phyloP scores from a whole-genome alignment of 495 filamentous ascomycete species.

The Daldinia bambusicola region DNA sequence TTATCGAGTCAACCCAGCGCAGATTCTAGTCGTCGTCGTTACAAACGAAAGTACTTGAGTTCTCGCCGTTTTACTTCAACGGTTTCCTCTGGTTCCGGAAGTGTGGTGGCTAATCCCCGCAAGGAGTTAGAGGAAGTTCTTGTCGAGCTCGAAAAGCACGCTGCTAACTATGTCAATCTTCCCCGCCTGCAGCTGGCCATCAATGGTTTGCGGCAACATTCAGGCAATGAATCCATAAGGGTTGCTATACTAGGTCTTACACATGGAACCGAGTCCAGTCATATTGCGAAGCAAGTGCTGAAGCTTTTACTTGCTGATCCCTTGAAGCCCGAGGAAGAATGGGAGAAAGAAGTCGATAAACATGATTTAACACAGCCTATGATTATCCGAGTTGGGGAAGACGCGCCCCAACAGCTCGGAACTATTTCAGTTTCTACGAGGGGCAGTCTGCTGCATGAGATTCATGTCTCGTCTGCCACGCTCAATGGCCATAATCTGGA shows the following conservation, averaged over 20 bases:
- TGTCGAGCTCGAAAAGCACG: constrained; percentile 67
- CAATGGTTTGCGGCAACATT: constrained; percentile 74
- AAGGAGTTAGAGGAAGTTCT: constrained; percentile 70
- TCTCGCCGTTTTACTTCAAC: constrained; percentile 33
- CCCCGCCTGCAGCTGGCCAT: constrained; percentile 83
- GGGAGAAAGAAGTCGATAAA: constrained; percentile 75
- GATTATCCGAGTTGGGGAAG: constrained; percentile 56
- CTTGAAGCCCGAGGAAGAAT: constrained; percentile 67
- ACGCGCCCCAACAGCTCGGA: constrained; percentile 29
- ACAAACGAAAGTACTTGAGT: constrained; percentile 33
- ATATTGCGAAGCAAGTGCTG: constrained; percentile 67
- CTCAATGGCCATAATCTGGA: constrained; percentile 78
- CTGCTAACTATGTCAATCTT: constrained; percentile 73
- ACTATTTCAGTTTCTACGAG: constrained; percentile 41
- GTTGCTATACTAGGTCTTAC: constrained; percentile 68
- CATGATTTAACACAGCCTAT: constrained; percentile 55
- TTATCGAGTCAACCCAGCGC: constrained; percentile 36
- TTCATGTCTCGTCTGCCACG: constrained; percentile 71
- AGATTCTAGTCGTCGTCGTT: constrained; percentile 21
- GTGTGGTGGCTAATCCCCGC: constrained; percentile 44
- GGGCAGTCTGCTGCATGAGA: constrained; percentile 55
- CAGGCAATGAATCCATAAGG: constrained; percentile 71
- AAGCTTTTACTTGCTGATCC: constrained; percentile 82
- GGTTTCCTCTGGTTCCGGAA: constrained; percentile 14
- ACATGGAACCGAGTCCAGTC: constrained; percentile 48